phyloP scores from a whole-genome alignment of 116 monocot genomes.

The Zostera marina region DNA sequence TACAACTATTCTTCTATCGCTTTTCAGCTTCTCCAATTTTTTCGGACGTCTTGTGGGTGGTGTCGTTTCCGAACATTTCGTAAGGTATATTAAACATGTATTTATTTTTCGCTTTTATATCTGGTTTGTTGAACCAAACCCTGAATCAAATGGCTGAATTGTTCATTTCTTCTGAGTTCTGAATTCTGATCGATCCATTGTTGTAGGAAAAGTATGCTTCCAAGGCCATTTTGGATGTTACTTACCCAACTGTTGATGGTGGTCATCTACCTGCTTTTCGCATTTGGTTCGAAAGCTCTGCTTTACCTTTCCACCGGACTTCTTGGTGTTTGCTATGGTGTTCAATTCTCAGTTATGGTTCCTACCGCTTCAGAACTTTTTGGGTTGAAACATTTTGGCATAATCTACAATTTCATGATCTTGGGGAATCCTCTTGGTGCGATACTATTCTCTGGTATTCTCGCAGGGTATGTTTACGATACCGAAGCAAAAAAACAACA shows the following conservation, averaged over 20 bases:
- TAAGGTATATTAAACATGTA: conserved; percentile 52
- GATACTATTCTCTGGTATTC: conserved; percentile 46
- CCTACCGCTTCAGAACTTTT: conserved; percentile 82
- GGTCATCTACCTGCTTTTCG: conserved; percentile 53
- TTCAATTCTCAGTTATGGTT: conserved; percentile 70
- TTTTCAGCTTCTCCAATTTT: conserved; percentile 82
- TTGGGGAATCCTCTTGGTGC: conserved; percentile 83
- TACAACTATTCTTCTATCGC: conserved; percentile 44
- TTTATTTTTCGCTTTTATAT: conserved; percentile 7
- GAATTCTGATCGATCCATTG: too few relatives aligned
- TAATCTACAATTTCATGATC: conserved; percentile 77
- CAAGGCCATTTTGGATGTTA: conserved; percentile 65
- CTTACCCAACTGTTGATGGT: conserved; percentile 61
- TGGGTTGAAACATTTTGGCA: conserved; percentile 74
- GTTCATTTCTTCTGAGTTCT: not conserved
- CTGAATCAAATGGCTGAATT: too few relatives aligned
- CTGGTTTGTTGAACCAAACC: not conserved
- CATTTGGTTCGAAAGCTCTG: conserved; percentile 23
- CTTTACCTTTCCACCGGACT: conserved; percentile 43
- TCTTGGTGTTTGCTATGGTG: conserved; percentile 72
- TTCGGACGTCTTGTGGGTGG: conserved; percentile 57
- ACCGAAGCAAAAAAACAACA: conserved; percentile 37
- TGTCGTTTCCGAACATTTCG: conserved; percentile 52
- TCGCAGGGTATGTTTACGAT: conserved; percentile 88
- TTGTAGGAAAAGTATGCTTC: conserved; percentile 67